Base-by-base conservation (phyloP, 108 stramenopile genomes). In the Fistulifera solaris region DNA sequence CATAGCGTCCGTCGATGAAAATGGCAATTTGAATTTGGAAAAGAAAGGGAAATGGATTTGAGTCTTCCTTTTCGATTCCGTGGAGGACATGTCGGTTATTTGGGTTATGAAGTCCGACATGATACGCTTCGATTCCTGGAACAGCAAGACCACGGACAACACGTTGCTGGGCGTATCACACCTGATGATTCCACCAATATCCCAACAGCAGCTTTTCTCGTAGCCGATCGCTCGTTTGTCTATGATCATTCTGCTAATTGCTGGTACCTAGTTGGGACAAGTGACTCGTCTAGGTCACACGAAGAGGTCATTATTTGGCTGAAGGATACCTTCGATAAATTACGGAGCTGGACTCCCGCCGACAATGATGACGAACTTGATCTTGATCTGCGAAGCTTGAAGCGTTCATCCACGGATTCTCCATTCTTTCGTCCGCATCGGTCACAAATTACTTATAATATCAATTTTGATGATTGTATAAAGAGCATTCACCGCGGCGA, bases 401-500 rank as follows among this genome's bases (percentile, higher is more conserved):
- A 23, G 27, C 47, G 7, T 7, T 27, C 27, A 4, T 21, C 13
- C 5, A 19, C n/a, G 8, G 2, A 3, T 3, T 4, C 42, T 2
- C 18, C 44, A 40, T 24, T 19, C 0, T 89, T 83, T 56, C 54
- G 63, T 54, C 81, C 77, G 4, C 77, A 80, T 50, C 70, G 87
- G 57, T 66, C 76, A 13, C 72, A 66, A 47, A 59, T 49, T 12
- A 61, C 52, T 43, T 86, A 90, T 49, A 13, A 75, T 52, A 21
- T 40, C 11, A 82, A 86, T 65, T 77, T 90, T 56, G 60, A 60
- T 12, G 57, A 65, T 16, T 90, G 84, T 27, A 82, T 86, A 23
- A 72, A 86, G 61, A 60, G 81, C 55, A 96, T 96, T 38, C 61
- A 73, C 23, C 70, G 63, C 22, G 95, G 95, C 2, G 92, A 94